Conservation (phyloP, 768 basidiomycete species). For the Collybia nuda region DNA sequence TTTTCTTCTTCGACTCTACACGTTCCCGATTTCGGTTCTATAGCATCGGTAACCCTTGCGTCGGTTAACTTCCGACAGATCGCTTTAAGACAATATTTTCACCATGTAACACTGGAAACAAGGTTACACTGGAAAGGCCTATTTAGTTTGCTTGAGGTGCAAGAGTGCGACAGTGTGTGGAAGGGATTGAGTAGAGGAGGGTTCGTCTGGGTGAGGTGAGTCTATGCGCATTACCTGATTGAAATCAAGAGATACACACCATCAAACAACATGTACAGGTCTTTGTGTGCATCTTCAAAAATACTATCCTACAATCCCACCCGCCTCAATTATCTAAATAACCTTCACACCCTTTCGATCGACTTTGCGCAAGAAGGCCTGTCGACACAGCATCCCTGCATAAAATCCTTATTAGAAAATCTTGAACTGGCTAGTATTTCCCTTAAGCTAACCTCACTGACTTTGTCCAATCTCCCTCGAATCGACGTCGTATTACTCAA, state of each 20-base stretch:
- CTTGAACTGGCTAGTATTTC: constrained; percentile 27
- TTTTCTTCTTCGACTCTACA: constrained; percentile 2
- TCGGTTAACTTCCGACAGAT: constrained; percentile 42
- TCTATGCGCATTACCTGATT: constrained; percentile 15
- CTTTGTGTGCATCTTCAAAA: constrained; percentile 29
- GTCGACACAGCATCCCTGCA: constrained; percentile 39
- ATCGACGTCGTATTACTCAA: constrained; percentile 51
- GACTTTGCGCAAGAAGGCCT: constrained; percentile 43
- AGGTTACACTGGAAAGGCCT: constrained; percentile 20
- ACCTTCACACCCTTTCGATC: constrained; percentile 38
- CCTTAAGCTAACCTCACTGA: constrained; percentile 43
- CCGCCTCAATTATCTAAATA: constrained; percentile 27
- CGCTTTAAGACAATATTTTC: constrained; percentile 37
- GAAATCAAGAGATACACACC: not conserved
- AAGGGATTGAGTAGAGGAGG: constrained; percentile 19
- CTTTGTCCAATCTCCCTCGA: constrained; percentile 53
- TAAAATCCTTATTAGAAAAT: constrained; percentile 31
- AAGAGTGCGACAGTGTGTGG: constrained; percentile 13
- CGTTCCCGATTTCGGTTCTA: constrained; percentile 25
- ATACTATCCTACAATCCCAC: constrained; percentile 23
- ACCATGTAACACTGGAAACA: constrained; percentile 25
- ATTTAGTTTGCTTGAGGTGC: constrained; percentile 19
- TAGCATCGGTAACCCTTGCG: constrained; percentile 38
- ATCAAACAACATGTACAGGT: constrained; percentile 21
- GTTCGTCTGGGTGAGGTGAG: constrained; percentile 49